A percentile compares a stretch with the other conserved stretches of the same genome.
These are phyloP conservation scores for Chaetomium tenue DNA, from an alignment of 495 filamentous ascomycete genomes.

Conservation along the genomic window DNA sequence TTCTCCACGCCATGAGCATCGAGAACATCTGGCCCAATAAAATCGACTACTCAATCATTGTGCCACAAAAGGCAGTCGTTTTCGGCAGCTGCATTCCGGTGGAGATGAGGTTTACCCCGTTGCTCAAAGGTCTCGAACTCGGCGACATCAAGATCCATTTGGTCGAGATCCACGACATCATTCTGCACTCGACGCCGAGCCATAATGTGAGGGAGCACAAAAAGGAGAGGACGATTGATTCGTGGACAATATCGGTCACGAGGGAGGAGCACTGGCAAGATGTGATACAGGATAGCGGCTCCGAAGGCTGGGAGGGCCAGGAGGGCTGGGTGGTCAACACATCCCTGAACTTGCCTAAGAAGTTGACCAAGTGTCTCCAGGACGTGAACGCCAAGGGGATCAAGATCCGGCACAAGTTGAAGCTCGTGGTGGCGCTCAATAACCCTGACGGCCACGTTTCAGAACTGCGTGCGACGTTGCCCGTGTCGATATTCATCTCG, in stretches of 20 bases:
- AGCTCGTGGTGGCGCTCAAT: slow-evolving; percentile 78
- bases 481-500: slow-evolving; percentile 89
- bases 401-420: slow-evolving; percentile 82
- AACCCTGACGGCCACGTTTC: slow-evolving; percentile 94
- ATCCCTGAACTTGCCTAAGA: slow-evolving; percentile 70
- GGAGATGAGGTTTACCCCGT: slow-evolving; percentile 75
- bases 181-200: slow-evolving; percentile 48
- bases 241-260: slow-evolving; percentile 60
- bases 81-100: slow-evolving; percentile 81
- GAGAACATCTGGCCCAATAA: slow-evolving; percentile 96
- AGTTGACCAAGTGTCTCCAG: slow-evolving; percentile 75
- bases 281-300: slow-evolving; percentile 65
- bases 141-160: slow-evolving; percentile 72
- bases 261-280: slow-evolving; percentile 60
- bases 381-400: slow-evolving; percentile 80
- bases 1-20: slow-evolving; percentile 85
- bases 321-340: slow-evolving; percentile 71
- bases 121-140: slow-evolving; percentile 82
- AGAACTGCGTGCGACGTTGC: slow-evolving; percentile 83
- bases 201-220: slow-evolving; percentile 57
- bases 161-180: slow-evolving; percentile 73
- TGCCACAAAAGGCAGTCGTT: slow-evolving; percentile 85
- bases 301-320: slow-evolving; percentile 71
- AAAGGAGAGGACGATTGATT: slow-evolving; percentile 59
- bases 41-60: slow-evolving; percentile 84